Base-by-base conservation (phyloP, 83 land plant genomes). In the Isoetes engelmannii region DNA sequence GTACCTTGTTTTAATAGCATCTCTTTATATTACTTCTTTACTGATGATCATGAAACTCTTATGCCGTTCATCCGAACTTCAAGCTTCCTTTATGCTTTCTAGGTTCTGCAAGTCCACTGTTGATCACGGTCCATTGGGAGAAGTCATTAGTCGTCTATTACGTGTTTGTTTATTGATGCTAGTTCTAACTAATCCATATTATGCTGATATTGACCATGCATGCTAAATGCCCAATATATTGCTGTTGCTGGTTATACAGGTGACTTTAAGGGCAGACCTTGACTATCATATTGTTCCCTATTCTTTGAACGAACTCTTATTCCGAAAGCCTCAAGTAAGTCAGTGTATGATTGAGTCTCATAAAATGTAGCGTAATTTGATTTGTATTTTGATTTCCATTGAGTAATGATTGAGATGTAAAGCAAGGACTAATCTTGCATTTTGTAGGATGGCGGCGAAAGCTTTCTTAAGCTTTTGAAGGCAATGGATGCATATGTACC, bases 211-310 rank as follows among this genome's bases (percentile, higher is more conserved):
- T 28, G 37, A 28, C 37, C 37, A 28, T 28, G 37, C 37, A 28
- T 28, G 37, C 2, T 28, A 28, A 28, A 28, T 28, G 37, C 0
- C 43, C 58, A 43, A 60, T 44, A 37, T 5, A 41, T 13, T 5
- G 37, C 10, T 9, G 59, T 57, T 58, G 28, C 44, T 18, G 37
- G 63, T 70, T 5, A 57, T 28, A 21, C 80, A 88, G 92, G 89
- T 74, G 20, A 50, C 77, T 28, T 68, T 88, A 8, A 79, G 92
- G 20, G 75, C 63, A 28, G 86, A 88, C 73, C 83, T 88, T 49
- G 86, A 89, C 61, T 75, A 56, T 55, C 79, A 83, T 64, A 88
- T 88, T 86, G 88, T 85, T 54, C 91, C 88, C n/a, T 83, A 76
- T 57, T 41, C 66, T 1, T 70, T 83, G 8, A 48, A 69, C 48